Evolutionary conservation across 305 asterid genomes (phyloP).

Genomic region (Solanum hybrid): DNA sequence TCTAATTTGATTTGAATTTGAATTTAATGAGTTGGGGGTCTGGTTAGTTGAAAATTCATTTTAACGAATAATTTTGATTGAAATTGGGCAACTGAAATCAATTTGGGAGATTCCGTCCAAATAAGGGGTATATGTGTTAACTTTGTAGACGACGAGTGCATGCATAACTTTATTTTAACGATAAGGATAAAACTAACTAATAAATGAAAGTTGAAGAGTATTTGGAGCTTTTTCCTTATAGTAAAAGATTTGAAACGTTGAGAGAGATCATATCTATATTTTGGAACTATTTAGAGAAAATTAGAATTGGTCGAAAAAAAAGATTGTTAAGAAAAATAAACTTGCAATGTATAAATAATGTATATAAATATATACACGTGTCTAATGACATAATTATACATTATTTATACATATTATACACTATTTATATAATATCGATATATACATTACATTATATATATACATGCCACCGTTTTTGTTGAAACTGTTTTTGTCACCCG

Average conservation of each 20-base stretch:
- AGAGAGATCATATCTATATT: background rate
- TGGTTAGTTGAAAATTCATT: no score
- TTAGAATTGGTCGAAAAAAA: background rate
- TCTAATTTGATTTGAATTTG: no score
- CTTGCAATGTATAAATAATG: background rate
- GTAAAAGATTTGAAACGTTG: background rate
- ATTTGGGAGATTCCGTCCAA: background rate
- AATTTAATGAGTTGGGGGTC: no score
- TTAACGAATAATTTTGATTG: no score
- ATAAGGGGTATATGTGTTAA: background rate
- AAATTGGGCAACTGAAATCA: background rate
- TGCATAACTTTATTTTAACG: background rate
- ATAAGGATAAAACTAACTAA: no score
- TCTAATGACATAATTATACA: background rate
- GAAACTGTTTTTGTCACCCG: background rate
- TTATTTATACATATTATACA: background rate
- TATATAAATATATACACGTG: background rate
- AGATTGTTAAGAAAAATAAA: background rate
- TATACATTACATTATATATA: background rate
- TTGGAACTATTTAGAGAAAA: background rate
- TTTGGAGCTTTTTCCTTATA: background rate
- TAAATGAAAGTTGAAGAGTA: background rate
- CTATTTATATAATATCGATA: background rate
- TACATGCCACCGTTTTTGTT: background rate
- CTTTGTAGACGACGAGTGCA: background rate